Evolutionary conservation across 768 basidiomycete species (phyloP).

Genomic region (Boletus rufocinnamomeus): DNA sequence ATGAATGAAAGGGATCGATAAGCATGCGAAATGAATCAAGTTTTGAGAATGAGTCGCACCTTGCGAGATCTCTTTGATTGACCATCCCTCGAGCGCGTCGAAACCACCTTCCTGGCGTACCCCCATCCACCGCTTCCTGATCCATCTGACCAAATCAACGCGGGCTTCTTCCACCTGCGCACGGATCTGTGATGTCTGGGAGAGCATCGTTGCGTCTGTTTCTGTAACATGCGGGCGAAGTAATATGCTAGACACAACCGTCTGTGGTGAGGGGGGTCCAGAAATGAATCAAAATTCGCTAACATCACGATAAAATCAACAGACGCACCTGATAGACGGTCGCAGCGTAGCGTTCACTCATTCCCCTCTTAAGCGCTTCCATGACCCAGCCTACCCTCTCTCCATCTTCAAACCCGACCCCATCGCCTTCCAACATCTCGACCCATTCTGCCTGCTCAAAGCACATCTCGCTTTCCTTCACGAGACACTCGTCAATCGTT

Average conservation of each 20-base stretch:
- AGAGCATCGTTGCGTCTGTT: conserved; percentile 59
- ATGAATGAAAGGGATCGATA: neutral
- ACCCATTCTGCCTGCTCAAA: conserved; percentile 73
- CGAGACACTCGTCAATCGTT: conserved; percentile 61
- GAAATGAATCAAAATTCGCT: neutral
- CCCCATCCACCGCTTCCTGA: conserved; percentile 75
- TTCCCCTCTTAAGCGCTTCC: conserved; percentile 60
- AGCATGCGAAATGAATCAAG: neutral
- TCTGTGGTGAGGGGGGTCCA: conserved; percentile 40
- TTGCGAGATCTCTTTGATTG: conserved; percentile 75
- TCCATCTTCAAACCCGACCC: conserved; percentile 70
- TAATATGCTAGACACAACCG: conserved; percentile 70
- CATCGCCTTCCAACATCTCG: conserved; percentile 72
- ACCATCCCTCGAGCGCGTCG: conserved; percentile 81
- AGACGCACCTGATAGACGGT: conserved; percentile 71
- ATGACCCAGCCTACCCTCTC: conserved; percentile 81
- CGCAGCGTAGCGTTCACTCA: conserved; percentile 65
- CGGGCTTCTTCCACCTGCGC: conserved; percentile 72
- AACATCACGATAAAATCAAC: neutral
- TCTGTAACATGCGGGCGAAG: conserved; percentile 67
- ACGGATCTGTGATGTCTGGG: conserved; percentile 69
- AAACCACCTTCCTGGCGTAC: conserved; percentile 81
- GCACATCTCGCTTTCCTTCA: conserved; percentile 58
- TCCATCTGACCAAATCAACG: conserved; percentile 50
- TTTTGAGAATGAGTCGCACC: conserved; percentile 17